Base-by-base conservation (phyloP, 192 early-diverging fungal genomes). In the Coemansia sp. region DNA sequence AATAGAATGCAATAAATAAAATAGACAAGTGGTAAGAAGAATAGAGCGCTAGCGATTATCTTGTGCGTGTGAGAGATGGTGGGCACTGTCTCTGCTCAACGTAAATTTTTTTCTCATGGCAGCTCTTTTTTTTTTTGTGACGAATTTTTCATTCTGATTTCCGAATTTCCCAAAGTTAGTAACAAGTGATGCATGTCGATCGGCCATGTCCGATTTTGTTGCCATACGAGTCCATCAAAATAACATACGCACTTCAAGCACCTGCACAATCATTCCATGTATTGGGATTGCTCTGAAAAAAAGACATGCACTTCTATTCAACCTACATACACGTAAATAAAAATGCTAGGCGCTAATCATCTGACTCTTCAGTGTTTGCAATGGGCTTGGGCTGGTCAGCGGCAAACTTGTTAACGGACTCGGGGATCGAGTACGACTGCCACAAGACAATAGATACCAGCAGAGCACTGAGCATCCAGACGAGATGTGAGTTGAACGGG, bases 401-500 rank as follows among this genome's bases (percentile, higher is more conserved):
- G 0, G 67, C 69, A 65, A 74, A 74, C 4, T 56, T 43, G 2
- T 79, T 74, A 28, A 79, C 72, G 6, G 77, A 71, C 14, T 59
- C 45, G 1, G 77, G 77, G 21, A 79, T 56, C 24, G 11, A 33
- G 3, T 26, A 33, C 9, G 72, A 61, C 59, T 68, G 16, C 20
- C 55, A 18, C 51, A 51, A 46, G 8, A 73, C 38, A 13, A 65
- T 16, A 0, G 34, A 21, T n/a, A 71, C 43, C 0, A 70, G 10
- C 28, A 33, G 0, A 5, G 63, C 68, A 24, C 68, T 66, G 3
- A 79, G n/a, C 18, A 69, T 45, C 77, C 77, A 80, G 9, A 75
- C 61, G 6, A 80, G 33, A n/a, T 76, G 78, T 16, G 62, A 68
- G 61, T 69, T 67, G 43, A 81, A 72, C 18, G 79, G 79, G 42